Evolutionary conservation across 176 grass and related monocot genomes (phyloP).

Genomic region (Cenchrus purpureus): DNA sequence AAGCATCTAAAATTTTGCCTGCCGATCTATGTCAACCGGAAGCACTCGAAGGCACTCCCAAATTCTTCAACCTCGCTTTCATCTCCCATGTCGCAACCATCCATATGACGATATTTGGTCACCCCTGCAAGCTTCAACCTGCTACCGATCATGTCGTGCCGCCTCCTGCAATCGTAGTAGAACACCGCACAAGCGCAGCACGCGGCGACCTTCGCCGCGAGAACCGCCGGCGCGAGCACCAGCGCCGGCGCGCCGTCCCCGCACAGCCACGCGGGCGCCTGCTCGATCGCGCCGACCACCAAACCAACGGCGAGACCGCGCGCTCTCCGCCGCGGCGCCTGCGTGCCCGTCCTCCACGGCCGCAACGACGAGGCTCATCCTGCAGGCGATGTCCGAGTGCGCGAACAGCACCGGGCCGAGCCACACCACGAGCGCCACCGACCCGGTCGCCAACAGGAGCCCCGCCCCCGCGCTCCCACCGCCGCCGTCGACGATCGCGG

Average conservation of each 20-base stretch:
- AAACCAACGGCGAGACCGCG: not conserved
- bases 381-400: conserved; percentile 41
- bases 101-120: not conserved
- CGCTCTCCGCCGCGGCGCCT: conserved; percentile 20
- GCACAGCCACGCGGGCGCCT: conserved; percentile 23
- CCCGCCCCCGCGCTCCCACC: not conserved
- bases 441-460: conserved; percentile 10
- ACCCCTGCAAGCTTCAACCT: not conserved
- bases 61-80: conserved; percentile 2
- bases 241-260: not conserved
- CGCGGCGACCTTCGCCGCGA: conserved; percentile 30
- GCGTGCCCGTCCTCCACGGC: conserved; percentile 24
- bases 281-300: not conserved
- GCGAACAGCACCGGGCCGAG: conserved; percentile 45
- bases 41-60: not conserved
- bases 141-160: not conserved
- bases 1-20: too few relatives aligned
- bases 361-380: not conserved
- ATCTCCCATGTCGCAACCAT: not conserved
- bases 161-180: conserved; percentile 48
- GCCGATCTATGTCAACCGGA: conserved; percentile 10
- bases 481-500: not conserved
- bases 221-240: not conserved
- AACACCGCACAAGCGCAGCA: conserved; percentile 39
- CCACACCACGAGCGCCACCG: conserved; percentile 37